phyloP scores from a whole-genome alignment of 2,329 filamentous ascomycete species.

The Dactylellina drechsleri region DNA sequence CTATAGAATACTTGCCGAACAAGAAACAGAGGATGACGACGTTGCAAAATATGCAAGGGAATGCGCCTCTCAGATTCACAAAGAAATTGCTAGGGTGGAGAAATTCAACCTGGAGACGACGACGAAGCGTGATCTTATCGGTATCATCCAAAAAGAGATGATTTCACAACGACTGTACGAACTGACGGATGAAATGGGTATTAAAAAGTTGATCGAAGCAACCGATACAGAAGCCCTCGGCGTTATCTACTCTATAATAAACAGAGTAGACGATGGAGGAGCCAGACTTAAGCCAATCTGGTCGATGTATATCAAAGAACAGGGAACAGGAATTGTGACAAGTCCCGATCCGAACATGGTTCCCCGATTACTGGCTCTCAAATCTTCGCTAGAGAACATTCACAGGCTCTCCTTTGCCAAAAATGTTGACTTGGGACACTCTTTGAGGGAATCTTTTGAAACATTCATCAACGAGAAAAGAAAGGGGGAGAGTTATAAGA shows the following conservation, averaged over 20 bases:
- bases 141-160: conserved; percentile 76
- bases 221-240: conserved; percentile 76
- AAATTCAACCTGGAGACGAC: conserved; percentile 82
- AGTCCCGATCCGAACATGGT: conserved; percentile 90
- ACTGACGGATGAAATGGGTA: conserved; percentile 72
- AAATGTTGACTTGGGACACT: conserved; percentile 79
- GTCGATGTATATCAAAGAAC: conserved; percentile 78
- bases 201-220: conserved; percentile 78
- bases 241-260: conserved; percentile 80
- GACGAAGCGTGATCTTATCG: conserved; percentile 80
- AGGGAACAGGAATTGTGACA: conserved; percentile 80
- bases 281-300: conserved; percentile 76
- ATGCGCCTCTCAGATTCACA: conserved; percentile 74
- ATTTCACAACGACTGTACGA: conserved; percentile 74
- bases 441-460: conserved; percentile 84
- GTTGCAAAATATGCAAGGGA: conserved; percentile 80
- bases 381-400: conserved; percentile 79
- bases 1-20: conserved; percentile 75
- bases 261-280: conserved; percentile 69
- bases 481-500: conserved; percentile 78
- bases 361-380: conserved; percentile 79
- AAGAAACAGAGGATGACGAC: conserved; percentile 70
- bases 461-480: conserved; percentile 90
- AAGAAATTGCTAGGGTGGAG: conserved; percentile 80
- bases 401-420: conserved; percentile 79